Evolutionary conservation across 2,329 filamentous ascomycete species (phyloP), one percentile per base, ranked within the genome.

Genomic region (Setomelanomma holmii): DNA sequence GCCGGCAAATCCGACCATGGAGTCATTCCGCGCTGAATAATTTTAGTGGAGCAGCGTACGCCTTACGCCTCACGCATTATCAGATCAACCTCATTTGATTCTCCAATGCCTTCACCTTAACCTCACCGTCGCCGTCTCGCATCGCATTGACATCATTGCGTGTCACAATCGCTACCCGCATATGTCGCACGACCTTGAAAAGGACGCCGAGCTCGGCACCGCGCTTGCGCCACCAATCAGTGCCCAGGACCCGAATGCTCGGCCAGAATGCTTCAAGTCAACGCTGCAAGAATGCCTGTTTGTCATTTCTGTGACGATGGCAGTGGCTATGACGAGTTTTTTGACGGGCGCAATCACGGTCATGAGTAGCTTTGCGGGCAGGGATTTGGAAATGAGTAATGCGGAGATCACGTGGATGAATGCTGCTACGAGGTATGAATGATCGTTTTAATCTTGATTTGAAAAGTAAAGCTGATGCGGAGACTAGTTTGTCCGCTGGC

Each of bases 321-420:
- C 86, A 1, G 86, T 88, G 39, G 86, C 83, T 3, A 85, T 86
- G 64, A 81, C 80, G 8, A 81, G 82, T 4, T 86, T 89, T 60
- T 75, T 87, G 22, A 77, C 78, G 6, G 87, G 86, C 11, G 78
- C 81, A 4, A 80, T 84, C 4, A 80, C 86, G 2, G 86, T 88
- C 52, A 84, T 88, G 53, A 86, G 85, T 1, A 83, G 83, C 0
- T 83, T 83, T 44, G 86, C 88, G 41, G 85, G 82, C 1, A 66
- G 72, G 12, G 84, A 87, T 54, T 69, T 89, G 48, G 65, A 78
- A 40, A 89, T 89, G 86, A 84, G 81, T 2, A 84, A 83, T 40
- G 83, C 85, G 1, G 80, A 90, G 63, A 83, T 89, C 20, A 87
- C 86, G 0, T 89, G 87, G 86, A 85, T 89, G 54, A 80, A 79